Percentiles rank a stretch among this genome's conserved stretches.
Conservation (phyloP, 192 early-diverging fungal genomes). For the Coemansia sp. region DNA sequence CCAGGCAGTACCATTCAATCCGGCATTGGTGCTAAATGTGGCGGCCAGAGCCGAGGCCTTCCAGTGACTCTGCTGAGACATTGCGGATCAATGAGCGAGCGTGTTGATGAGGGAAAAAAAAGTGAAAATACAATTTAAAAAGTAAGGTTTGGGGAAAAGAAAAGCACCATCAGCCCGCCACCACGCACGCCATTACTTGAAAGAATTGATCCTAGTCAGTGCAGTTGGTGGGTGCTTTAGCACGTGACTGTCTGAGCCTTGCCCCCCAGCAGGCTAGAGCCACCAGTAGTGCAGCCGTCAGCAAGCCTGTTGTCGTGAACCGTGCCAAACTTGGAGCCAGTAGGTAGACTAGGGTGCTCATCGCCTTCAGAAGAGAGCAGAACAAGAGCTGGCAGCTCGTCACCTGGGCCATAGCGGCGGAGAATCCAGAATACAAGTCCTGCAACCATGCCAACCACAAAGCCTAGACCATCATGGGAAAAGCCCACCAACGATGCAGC, state of each 20-base stretch:
- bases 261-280: neutral
- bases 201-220: neutral
- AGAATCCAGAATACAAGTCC: slow-evolving; percentile 51
- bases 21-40: slow-evolving; percentile 41
- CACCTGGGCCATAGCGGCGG: neutral
- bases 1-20: slow-evolving; percentile 43
- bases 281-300: neutral
- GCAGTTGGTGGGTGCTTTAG: neutral
- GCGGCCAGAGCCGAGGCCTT: slow-evolving; percentile 45
- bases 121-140: neutral
- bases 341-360: slow-evolving; percentile 6
- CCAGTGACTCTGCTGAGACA: slow-evolving; percentile 50
- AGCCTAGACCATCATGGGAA: slow-evolving; percentile 80
- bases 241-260: neutral
- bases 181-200: no score
- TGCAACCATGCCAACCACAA: slow-evolving; percentile 64
- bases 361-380: neutral
- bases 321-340: neutral
- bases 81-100: neutral
- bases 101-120: no score
- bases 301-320: neutral
- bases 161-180: neutral
- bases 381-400: neutral
- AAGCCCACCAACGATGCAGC: slow-evolving; percentile 70
- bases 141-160: neutral